Evolutionary conservation across 805 yeast genomes (phyloP).

Genomic region (Zygosaccharomyces bisporus): DNA sequence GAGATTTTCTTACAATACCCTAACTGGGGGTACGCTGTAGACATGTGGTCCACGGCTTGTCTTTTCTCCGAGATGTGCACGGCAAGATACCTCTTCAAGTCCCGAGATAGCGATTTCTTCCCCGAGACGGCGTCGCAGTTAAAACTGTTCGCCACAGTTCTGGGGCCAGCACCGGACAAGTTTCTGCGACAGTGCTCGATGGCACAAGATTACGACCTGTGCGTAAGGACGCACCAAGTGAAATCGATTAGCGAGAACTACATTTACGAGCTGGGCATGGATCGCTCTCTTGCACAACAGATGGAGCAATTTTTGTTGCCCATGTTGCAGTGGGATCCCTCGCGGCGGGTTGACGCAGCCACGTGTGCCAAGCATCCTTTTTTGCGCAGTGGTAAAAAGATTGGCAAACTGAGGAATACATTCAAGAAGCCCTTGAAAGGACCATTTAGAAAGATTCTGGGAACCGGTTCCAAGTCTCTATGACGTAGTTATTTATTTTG

Average conservation of each 20-base stretch:
- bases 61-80: constrained; percentile 7
- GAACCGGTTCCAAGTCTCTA: not conserved
- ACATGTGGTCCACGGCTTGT: constrained; percentile 8
- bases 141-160: not conserved
- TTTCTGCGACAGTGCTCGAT: constrained; percentile 1
- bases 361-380: constrained; percentile 3
- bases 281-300: constrained; percentile 1
- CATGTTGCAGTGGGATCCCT: constrained; percentile 7
- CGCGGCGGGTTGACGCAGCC: constrained; percentile 3
- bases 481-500: not conserved
- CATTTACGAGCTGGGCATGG: constrained; percentile 4
- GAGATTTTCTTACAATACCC: constrained; percentile 6
- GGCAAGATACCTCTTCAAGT: constrained; percentile 5
- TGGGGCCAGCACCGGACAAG: constrained; percentile 3
- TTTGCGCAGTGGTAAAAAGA: not conserved
- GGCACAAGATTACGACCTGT: constrained; percentile 1
- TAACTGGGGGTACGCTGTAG: constrained; percentile 6
- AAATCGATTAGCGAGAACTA: constrained; percentile 1
- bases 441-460: constrained; percentile 1
- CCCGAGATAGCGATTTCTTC: not conserved
- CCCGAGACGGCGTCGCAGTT: constrained; percentile 4
- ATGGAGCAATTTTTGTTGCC: constrained; percentile 7
- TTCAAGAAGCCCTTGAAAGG: not conserved
- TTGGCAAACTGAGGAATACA: not conserved
- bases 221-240: not conserved